Conservation (phyloP, 805 yeast species). For the Maudiozyma turicensis region DNA sequence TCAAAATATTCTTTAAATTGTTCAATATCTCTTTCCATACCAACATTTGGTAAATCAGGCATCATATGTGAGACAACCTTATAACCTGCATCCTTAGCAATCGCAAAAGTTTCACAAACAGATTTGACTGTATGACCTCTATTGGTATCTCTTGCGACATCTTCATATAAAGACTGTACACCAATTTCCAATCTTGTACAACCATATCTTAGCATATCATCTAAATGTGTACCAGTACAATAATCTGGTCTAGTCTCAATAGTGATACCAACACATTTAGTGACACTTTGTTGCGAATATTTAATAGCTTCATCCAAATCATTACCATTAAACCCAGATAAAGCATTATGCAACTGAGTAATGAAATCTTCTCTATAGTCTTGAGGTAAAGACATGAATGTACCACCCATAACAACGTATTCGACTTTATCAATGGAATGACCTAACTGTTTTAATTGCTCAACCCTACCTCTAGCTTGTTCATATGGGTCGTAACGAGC, state of each 20-base stretch:
- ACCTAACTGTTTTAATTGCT: conserved; percentile 88
- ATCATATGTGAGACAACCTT: conserved; percentile 98
- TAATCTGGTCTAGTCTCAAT: conserved; percentile 98
- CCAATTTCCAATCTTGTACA: conserved; percentile 96
- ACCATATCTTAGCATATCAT: conserved; percentile 93
- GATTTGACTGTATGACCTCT: conserved; percentile 96
- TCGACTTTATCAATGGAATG: conserved; percentile 96
- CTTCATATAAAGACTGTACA: conserved; percentile 94
- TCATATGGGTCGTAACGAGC: conserved; percentile 98
- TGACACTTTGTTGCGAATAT: conserved; percentile 86
- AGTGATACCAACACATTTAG: conserved; percentile 97
- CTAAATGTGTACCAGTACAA: conserved; percentile 89
- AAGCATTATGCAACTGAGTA: conserved; percentile 84
- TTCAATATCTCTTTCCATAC: conserved; percentile 94
- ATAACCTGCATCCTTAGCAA: conserved; percentile 97
- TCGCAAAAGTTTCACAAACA: conserved; percentile 89
- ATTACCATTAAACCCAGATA: conserved; percentile 83
- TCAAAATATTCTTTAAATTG: conserved; percentile 96
- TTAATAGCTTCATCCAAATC: conserved; percentile 84
- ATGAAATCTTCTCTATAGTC: conserved; percentile 87
- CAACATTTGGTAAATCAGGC: conserved; percentile 98
- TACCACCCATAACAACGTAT: conserved; percentile 97
- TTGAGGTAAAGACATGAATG: conserved; percentile 89
- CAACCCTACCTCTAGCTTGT: conserved; percentile 95
- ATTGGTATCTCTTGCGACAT: conserved; percentile 96